Evolutionary conservation across 345 rosid species (phyloP).

Genomic region (Theobroma cacao): DNA sequence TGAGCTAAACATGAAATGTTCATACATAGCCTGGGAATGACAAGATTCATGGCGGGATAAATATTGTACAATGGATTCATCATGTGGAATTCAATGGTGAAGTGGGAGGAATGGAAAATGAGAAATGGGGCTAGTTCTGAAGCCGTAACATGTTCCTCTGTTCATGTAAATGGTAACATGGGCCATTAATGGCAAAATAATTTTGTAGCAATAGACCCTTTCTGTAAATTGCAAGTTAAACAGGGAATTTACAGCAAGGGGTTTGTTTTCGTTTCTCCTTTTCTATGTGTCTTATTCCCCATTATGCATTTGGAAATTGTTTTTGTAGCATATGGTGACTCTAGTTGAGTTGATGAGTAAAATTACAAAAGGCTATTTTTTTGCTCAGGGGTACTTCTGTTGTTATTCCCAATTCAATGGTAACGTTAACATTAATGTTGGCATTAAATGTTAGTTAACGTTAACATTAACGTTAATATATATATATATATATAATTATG

Average conservation of each 20-base stretch:
- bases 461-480: no score
- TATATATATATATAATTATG: no score
- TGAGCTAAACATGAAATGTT: constrained; percentile 1
- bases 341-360: background rate
- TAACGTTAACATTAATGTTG: no score
- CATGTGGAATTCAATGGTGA: background rate
- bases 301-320: background rate
- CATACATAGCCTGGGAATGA: background rate
- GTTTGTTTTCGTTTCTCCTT: background rate
- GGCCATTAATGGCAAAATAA: background rate
- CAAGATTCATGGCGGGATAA: background rate
- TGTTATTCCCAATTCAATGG: no score
- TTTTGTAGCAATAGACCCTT: constrained; percentile 14
- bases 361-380: background rate
- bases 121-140: background rate
- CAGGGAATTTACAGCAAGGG: background rate
- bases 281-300: background rate
- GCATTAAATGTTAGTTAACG: no score
- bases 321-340: background rate
- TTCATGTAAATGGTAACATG: background rate
- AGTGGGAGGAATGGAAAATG: constrained; percentile 2
- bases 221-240: background rate
- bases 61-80: background rate
- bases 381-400: background rate
- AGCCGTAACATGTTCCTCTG: background rate